Evolutionary conservation across 257 asterid genomes (phyloP).

Genomic region (Petunia secreta): DNA sequence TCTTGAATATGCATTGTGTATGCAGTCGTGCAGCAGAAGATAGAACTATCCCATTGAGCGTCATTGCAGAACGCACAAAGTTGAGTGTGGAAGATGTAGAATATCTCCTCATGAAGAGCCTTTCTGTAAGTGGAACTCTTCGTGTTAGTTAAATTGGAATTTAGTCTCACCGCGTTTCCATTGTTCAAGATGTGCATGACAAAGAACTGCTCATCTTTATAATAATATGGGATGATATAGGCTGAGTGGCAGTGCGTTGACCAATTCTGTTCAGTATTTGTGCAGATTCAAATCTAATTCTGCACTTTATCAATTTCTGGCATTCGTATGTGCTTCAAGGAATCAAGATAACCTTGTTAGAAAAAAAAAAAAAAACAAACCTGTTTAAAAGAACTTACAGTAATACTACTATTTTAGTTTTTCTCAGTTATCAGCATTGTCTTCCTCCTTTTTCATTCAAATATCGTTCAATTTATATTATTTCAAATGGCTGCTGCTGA

Average conservation of each 20-base stretch:
- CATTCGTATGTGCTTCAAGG: too few species aligned
- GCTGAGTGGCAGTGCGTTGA: background rate
- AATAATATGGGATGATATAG: background rate
- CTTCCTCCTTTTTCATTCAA: too few species aligned
- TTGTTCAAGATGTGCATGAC: background rate
- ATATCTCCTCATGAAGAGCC: conserved; percentile 95
- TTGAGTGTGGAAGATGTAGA: conserved; percentile 89
- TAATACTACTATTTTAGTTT: too few species aligned
- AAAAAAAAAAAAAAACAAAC: too few species aligned
- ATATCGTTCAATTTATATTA: too few species aligned
- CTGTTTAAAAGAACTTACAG: too few species aligned
- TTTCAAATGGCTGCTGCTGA: too few species aligned
- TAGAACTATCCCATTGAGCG: conserved; percentile 77
- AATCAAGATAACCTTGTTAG: too few species aligned
- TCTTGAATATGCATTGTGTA: conserved; percentile 9
- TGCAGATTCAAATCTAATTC: background rate
- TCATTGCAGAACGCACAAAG: conserved; percentile 82
- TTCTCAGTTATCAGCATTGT: too few species aligned
- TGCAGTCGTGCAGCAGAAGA: conserved; percentile 91
- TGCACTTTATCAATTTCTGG: too few species aligned
- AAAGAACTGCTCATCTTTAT: too few species aligned
- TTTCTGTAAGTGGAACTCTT: conserved; percentile 63
- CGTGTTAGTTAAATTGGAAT: background rate
- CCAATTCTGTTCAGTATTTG: background rate
- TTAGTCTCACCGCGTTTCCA: background rate